Percentiles rank a stretch among this genome's conserved stretches.
These are phyloP conservation scores for Pyrenophora tritici-repentis DNA, from an alignment of 2,329 filamentous ascomycete genomes.

Conservation along the genomic window DNA sequence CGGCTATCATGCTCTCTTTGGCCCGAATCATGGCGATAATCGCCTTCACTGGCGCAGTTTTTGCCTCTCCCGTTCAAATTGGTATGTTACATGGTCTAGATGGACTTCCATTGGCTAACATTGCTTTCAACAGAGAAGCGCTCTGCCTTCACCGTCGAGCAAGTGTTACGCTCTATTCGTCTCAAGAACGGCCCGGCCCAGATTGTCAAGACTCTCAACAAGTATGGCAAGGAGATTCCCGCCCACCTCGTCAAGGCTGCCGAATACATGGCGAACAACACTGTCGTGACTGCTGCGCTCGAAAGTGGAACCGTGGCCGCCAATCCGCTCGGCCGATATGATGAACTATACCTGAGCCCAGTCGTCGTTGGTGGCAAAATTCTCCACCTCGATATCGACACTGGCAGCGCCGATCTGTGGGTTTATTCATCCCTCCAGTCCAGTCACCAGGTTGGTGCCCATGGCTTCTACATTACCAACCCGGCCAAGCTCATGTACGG, in stretches of 20 bases:
- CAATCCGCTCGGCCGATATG: conserved; percentile 48
- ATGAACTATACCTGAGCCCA: conserved; percentile 49
- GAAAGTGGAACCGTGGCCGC: conserved; percentile 47
- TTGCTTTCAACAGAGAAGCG: conserved; percentile 24
- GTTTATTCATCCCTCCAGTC: conserved; percentile 67
- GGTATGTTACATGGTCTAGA: background rate
- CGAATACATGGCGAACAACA: conserved; percentile 31
- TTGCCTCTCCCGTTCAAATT: conserved; percentile 38
- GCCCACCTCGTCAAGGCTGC: conserved; percentile 38
- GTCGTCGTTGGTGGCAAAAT: conserved; percentile 67
- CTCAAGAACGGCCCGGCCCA: conserved; percentile 47
- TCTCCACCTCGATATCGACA: conserved; percentile 72
- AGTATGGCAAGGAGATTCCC: conserved; percentile 43
- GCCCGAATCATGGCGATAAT: conserved; percentile 38
- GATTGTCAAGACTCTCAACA: conserved; percentile 49
- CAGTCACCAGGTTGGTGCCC: conserved; percentile 56
- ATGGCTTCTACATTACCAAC: conserved; percentile 62
- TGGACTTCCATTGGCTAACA: background rate
- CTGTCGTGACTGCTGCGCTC: conserved; percentile 17
- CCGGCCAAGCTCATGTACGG: conserved; percentile 54
- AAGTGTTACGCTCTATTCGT: conserved; percentile 32
- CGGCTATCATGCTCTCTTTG: conserved; percentile 41
- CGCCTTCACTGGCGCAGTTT: conserved; percentile 32
- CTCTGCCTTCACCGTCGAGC: conserved; percentile 36
- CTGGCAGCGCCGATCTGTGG: conserved; percentile 72